Evolutionary conservation across 1,139 yeast genomes (phyloP), one percentile per base, ranked within the genome.

Genomic region (Kurtzmaniella quercitrusa): DNA sequence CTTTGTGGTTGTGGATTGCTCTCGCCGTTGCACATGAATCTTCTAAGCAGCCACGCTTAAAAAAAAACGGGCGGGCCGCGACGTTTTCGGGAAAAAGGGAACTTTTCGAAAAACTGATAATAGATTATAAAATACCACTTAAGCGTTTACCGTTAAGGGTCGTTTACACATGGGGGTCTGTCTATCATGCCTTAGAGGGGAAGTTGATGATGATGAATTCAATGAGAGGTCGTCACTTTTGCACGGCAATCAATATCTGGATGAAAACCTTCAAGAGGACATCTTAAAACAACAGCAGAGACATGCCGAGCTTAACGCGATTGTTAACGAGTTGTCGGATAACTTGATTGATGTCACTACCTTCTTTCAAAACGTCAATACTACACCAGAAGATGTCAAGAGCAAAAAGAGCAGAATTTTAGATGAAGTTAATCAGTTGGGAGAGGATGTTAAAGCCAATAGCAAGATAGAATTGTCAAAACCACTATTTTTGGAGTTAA

Each of bases 281-380:
- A 44, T 68, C 22, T 51, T 67, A 45, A 69, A 69, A 50, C 73
- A 70, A 49, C 71, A 66, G 46, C 65, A 64, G 44, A 57, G 77
- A 41, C 77, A 71, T 47, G 67, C 63, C 44, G 77, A 72, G 49
- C 59, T 72, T 42, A 65, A 63, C 40, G 53, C 56, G 35, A 71
- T 72, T 19, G 77, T 72, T 41, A 68, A 67, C 49, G 75, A 71
- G 40, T 59, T 72, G 44, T 65, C 66, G 32, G 76, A 71, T 39
- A 68, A 69, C 42, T 58, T 72, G 42, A 71, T 72, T 16, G 77
- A 72, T 49, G 75, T 71, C 9, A 61, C 72, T 26, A 61, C 75
- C 5, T 71, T 72, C 48, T 57, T 70, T 47, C 37, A 19, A 26
- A 34, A 34, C n/a, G 14, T 3, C 16, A 48, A 48, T 40, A 42